Evolutionary conservation across 2,329 filamentous ascomycete genomes (phyloP).

Genomic region (Ceratocystis colombiana): DNA sequence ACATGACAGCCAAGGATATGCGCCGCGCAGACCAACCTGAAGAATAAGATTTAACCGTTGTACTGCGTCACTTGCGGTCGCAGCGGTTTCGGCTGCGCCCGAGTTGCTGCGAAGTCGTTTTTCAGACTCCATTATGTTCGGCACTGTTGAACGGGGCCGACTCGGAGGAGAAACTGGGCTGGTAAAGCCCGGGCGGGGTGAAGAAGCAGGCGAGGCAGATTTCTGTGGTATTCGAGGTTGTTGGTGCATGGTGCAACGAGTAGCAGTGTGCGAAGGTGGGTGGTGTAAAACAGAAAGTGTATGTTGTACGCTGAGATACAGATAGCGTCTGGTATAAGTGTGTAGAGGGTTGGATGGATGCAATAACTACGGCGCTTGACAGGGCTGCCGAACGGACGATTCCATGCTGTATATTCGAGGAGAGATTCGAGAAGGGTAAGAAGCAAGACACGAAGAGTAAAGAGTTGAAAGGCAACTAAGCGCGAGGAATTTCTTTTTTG

Average conservation of each 20-base stretch:
- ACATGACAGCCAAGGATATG: neutral
- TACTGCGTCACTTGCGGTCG: slow-evolving; percentile 45
- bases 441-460: slow-evolving; percentile 5
- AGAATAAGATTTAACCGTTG: slow-evolving; percentile 88
- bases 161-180: slow-evolving; percentile 16
- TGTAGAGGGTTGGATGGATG: neutral
- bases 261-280: neutral
- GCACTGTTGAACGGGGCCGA: slow-evolving; percentile 18
- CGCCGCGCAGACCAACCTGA: slow-evolving; percentile 47
- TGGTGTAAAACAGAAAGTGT: neutral
- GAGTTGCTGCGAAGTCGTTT: slow-evolving; percentile 20
- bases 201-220: slow-evolving; percentile 57
- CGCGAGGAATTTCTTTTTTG: neutral
- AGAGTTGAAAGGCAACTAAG: neutral
- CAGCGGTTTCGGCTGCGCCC: slow-evolving; percentile 51
- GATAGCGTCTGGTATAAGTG: slow-evolving; percentile 2
- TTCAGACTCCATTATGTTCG: slow-evolving; percentile 4
- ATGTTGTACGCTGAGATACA: slow-evolving; percentile 4
- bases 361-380: slow-evolving; percentile 18
- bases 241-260: slow-evolving; percentile 62
- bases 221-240: slow-evolving; percentile 67
- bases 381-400: slow-evolving; percentile 19
- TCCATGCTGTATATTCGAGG: slow-evolving; percentile 24
- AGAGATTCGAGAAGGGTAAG: slow-evolving; percentile 19
- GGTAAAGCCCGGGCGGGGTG: slow-evolving; percentile 7